A percentile compares a stretch with the other conserved stretches of the same genome.
Evolutionary conservation across 177 flowering plant genomes (phyloP).

Genomic region (Vitis hybrid): DNA sequence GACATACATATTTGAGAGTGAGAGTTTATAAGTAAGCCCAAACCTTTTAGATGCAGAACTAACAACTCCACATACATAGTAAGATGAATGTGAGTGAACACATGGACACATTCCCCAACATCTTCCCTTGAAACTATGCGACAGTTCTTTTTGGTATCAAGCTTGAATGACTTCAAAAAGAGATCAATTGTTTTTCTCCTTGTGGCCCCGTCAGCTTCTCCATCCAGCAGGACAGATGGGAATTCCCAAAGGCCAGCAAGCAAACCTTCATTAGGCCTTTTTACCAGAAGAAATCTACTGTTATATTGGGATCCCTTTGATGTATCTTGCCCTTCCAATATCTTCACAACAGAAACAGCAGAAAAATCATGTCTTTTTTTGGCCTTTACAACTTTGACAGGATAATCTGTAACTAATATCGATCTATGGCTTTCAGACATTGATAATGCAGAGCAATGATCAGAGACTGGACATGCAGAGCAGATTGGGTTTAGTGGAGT

Average conservation of each 20-base stretch:
- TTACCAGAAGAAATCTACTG: conserved; percentile 59
- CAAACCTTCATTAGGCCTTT: conserved; percentile 89
- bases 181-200: conserved; percentile 64
- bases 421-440: conserved; percentile 35
- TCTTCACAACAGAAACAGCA: conserved; percentile 85
- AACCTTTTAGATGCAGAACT: conserved; percentile 63
- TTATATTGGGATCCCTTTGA: conserved; percentile 22
- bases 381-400: conserved; percentile 60
- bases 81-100: conserved; percentile 84
- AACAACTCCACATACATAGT: conserved; percentile 69
- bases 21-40: conserved; percentile 6
- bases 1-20: background rate
- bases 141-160: conserved; percentile 41
- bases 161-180: conserved; percentile 55
- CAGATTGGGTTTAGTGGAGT: conserved; percentile 72
- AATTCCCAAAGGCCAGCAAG: conserved; percentile 99
- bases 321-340: conserved; percentile 30
- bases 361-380: conserved; percentile 73
- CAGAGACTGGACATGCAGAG: conserved; percentile 70
- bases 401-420: conserved; percentile 72
- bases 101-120: conserved; percentile 79
- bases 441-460: conserved; percentile 62
- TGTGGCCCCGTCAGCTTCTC: conserved; percentile 37
- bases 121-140: conserved; percentile 57
- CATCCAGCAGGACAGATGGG: conserved; percentile 67